These are phyloP conservation scores for Inosperma sp. DNA, from an alignment of 768 basidiomycete species.

Conservation along the genomic window DNA sequence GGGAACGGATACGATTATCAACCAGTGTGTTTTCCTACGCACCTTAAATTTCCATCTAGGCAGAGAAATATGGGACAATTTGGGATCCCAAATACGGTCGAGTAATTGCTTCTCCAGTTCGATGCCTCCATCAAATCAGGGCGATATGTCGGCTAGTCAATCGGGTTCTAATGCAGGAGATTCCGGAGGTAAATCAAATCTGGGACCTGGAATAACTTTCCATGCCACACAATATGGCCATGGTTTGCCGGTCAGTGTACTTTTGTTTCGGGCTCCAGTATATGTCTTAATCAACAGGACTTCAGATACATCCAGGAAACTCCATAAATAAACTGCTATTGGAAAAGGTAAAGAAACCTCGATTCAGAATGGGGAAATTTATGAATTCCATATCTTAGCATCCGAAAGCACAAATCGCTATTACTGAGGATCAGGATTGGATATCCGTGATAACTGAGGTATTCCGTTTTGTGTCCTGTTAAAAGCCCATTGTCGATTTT, in stretches of 20 bases:
- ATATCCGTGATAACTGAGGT: slow-evolving; percentile 5
- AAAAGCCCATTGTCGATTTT: background rate
- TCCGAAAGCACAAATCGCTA: slow-evolving; percentile 6
- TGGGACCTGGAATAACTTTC: background rate
- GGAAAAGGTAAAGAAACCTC: background rate
- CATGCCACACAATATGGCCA: background rate
- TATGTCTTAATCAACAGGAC: background rate
- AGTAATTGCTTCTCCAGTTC: too few species aligned
- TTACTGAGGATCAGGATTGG: slow-evolving; percentile 13
- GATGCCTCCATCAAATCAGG: background rate
- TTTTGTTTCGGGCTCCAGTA: background rate
- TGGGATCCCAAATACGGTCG: background rate
- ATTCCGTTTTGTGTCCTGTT: background rate
- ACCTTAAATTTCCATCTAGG: too few species aligned
- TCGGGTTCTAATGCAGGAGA: background rate
- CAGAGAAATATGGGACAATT: background rate
- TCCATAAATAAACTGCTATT: background rate
- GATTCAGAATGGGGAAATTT: background rate
- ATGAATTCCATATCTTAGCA: background rate
- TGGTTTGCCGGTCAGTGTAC: background rate
- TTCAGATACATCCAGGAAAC: background rate
- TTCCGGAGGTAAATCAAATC: background rate
- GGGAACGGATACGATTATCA: too few species aligned
- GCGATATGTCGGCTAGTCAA: background rate
- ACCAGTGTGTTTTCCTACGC: too few species aligned